Percentiles rank a stretch among this genome's conserved stretches.
Conservation (phyloP, 805 yeast genomes). For the Lipomyces spencermartinsiae region DNA sequence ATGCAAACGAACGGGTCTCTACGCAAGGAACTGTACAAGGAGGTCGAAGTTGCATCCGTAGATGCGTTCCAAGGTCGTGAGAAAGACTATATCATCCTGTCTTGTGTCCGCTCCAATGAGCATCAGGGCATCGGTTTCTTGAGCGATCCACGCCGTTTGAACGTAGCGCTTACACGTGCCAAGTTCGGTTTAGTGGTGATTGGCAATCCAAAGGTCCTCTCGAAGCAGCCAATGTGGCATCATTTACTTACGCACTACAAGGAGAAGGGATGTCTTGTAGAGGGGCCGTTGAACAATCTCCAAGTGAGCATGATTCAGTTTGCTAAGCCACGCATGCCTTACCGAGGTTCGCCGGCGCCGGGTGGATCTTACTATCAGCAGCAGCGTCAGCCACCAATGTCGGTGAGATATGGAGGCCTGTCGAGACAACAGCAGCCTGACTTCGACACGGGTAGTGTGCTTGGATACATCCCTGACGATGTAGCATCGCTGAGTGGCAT, state of each 20-base stretch:
- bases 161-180: constrained; percentile 90
- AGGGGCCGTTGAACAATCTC: constrained; percentile 82
- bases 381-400: constrained; percentile 13
- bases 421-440: constrained; percentile 33
- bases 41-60: constrained; percentile 90
- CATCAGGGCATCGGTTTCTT: constrained; percentile 79
- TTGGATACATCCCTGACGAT: constrained; percentile 48
- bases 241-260: constrained; percentile 76
- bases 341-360: constrained; percentile 31
- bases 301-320: constrained; percentile 70
- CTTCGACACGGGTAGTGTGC: constrained; percentile 50
- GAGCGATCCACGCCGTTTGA: constrained; percentile 82
- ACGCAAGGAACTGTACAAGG: constrained; percentile 67
- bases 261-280: constrained; percentile 86
- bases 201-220: constrained; percentile 83
- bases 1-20: constrained; percentile 74
- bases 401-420: background rate
- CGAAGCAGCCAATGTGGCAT: constrained; percentile 77
- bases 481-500: constrained; percentile 19
- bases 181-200: constrained; percentile 78
- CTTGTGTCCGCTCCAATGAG: constrained; percentile 83
- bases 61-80: constrained; percentile 95
- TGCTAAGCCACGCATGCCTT: constrained; percentile 35
- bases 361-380: background rate
- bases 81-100: constrained; percentile 76